Percentiles rank a stretch among this genome's conserved stretches.
phyloP scores from a whole-genome alignment of 1,139 yeast species.

The Pichia sp. region DNA sequence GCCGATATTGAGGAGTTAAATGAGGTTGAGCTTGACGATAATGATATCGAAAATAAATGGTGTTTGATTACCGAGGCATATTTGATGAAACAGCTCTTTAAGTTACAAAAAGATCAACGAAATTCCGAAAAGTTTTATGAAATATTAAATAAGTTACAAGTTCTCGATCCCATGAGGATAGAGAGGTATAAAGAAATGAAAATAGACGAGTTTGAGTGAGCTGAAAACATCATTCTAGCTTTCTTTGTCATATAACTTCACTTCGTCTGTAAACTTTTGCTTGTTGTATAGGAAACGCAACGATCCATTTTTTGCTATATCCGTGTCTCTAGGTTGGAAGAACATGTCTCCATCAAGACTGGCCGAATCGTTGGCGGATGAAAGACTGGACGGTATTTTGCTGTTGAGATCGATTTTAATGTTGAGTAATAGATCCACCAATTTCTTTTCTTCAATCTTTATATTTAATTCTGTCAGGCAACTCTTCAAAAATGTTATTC shows the following conservation, averaged over 20 bases:
- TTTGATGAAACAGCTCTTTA: conserved; percentile 32
- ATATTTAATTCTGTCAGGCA: conserved; percentile 21
- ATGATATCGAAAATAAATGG: conserved; percentile 60
- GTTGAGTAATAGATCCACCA: conserved; percentile 26
- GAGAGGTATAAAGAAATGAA: conserved; percentile 44
- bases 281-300: conserved; percentile 32
- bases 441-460: conserved; percentile 20
- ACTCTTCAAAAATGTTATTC: conserved; percentile 24
- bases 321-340: conserved; percentile 30
- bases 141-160: conserved; percentile 41
- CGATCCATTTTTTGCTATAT: conserved; percentile 30
- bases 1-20: conserved; percentile 50
- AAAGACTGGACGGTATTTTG: background rate
- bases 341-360: conserved; percentile 24
- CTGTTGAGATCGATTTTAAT: conserved; percentile 26
- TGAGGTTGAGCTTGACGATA: conserved; percentile 55
- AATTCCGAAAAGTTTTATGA: conserved; percentile 10
- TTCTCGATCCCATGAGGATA: conserved; percentile 66
- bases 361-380: background rate
- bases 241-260: conserved; percentile 12
- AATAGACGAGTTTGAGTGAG: background rate
- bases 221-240: background rate
- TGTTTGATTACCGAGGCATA: conserved; percentile 53
- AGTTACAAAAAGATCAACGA: background rate
- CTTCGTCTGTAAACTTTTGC: conserved; percentile 26